Evolutionary conservation across 805 yeast species (phyloP), one percentile per base, ranked within the genome.

Genomic region (Ogataea trehalophila): DNA sequence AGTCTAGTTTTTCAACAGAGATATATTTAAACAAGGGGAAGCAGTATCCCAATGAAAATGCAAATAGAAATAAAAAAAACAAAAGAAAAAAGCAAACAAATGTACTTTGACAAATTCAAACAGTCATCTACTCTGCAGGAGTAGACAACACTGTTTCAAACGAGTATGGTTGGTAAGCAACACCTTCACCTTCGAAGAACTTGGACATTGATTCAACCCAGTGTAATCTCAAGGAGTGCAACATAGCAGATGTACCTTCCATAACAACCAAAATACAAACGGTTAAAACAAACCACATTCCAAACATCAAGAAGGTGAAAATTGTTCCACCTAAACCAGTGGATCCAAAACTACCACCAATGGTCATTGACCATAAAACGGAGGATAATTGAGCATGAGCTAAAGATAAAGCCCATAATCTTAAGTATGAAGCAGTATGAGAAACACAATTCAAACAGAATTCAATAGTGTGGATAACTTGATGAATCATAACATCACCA

Each of bases 171-270:
- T 79, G 83, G 64, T 87, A 94, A 6, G 91, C 81, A 56, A 81
- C 75, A 51, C 99, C 99, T 67, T 92, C 98, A 66, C 99, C 99
- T 63, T 87, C 94, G 61, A 91, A 94, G 71, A 85, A 95, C 73
- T 94, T 94, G 52, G 97, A 89, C 99, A 94, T 94, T 26, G 97
- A 85, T 72, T 94, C 99, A 53, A 94, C 99, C 99, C 99, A 94
- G 67, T 94, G 99, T 63, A 94, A 78, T 75, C 99, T 87, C 63
- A 94, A 77, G n/a, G 97, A 86, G 70, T 94, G 99, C 63, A 94
- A 78, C 99, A 94, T 94, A 34, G 99, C 99, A 23, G 97, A 89
- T 0, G 99, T 94, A 49, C 99, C 99, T 70, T 94, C 99, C 99
- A 94, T 94, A 45, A 87, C 73, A 14, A 94, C 98, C 61, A 94